phyloP scores from a whole-genome alignment of 2,329 filamentous ascomycete genomes.

The Drechslerella coelobrocha region DNA sequence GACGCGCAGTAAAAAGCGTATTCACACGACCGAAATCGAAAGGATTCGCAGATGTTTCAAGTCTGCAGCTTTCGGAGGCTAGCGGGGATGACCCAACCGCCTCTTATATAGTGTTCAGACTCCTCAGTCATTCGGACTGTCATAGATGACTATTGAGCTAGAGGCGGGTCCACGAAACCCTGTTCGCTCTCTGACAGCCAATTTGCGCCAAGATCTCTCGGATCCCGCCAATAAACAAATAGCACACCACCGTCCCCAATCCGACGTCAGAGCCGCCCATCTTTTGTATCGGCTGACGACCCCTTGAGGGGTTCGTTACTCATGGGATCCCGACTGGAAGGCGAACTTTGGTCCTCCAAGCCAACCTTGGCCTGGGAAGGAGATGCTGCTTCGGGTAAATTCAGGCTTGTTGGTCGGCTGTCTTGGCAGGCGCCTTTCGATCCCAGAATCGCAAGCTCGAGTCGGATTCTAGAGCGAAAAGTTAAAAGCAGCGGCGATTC shows the following conservation, averaged over 20 bases:
- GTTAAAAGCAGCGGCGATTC: too few species aligned
- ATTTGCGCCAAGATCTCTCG: neutral
- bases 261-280: neutral
- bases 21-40: too few species aligned
- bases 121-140: neutral
- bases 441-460: neutral
- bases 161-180: neutral
- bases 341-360: neutral
- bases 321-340: neutral
- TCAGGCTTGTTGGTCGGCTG: neutral
- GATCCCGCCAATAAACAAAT: neutral
- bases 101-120: neutral
- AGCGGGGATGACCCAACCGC: neutral
- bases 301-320: neutral
- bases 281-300: neutral
- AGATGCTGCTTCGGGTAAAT: neutral
- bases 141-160: neutral
- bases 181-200: neutral
- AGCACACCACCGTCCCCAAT: neutral
- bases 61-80: neutral
- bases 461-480: neutral
- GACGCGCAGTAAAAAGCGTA: neutral
- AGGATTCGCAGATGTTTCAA: neutral
- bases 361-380: neutral
- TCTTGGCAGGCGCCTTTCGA: conserved; percentile 2